Percentiles rank a stretch among this genome's conserved stretches.
Evolutionary conservation across 192 early-diverging fungal species (phyloP).

Genomic region (Podila horticola): DNA sequence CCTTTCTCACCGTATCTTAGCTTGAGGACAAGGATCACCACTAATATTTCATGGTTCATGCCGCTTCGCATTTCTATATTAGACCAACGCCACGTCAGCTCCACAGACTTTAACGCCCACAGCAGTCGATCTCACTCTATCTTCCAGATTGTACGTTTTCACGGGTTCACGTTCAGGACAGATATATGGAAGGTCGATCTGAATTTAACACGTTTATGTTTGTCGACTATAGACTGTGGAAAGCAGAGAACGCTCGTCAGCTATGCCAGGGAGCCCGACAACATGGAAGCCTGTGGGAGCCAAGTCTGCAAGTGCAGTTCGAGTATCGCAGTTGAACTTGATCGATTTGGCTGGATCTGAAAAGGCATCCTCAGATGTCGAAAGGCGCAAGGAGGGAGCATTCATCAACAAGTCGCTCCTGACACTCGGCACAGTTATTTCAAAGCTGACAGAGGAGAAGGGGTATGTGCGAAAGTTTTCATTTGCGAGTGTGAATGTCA

Average conservation of each 20-base stretch:
- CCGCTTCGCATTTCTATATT: not conserved
- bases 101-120: conserved; percentile 93
- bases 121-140: conserved; percentile 96
- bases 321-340: conserved; percentile 75
- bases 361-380: conserved; percentile 85
- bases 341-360: conserved; percentile 98
- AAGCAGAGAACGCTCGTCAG: conserved; percentile 71
- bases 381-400: conserved; percentile 95
- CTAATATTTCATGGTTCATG: not conserved
- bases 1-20: too few relatives aligned
- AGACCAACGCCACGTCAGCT: conserved; percentile 86
- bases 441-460: conserved; percentile 82
- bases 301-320: conserved; percentile 21
- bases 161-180: not conserved
- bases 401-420: conserved; percentile 93
- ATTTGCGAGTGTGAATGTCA: not conserved
- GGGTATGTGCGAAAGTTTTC: conserved; percentile 26
- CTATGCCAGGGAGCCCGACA: conserved; percentile 31
- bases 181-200: not conserved
- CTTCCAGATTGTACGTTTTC: conserved; percentile 81
- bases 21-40: too few relatives aligned
- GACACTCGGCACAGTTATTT: conserved; percentile 94
- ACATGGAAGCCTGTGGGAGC: conserved; percentile 42
- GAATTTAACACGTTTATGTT: not conserved
- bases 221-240: conserved; percentile 71